Evolutionary conservation across 345 rosid genomes (phyloP), one percentile per base, ranked within the genome.

Genomic region (Cochlearia excelsa): DNA sequence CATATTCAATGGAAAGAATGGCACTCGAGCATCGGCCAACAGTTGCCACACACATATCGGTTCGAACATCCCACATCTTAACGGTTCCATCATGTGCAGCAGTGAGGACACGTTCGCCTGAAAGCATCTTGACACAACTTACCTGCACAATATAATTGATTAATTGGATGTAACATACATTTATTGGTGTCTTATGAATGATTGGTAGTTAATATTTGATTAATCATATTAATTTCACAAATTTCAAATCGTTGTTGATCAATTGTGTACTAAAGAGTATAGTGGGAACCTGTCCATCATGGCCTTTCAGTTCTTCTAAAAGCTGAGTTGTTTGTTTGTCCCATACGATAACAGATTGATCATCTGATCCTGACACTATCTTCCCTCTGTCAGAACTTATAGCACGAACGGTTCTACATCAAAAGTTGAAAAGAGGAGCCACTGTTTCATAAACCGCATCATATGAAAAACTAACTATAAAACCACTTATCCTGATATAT

Each of bases 61-160:
- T 87, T 74, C 99, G 77, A 65, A 93, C 96, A 81, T 93, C 99
- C 99, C 99, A 93, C 97, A 90, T 90, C 81, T 87, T 93, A 51
- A 93, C 88, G 30, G 94, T 87, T 71, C 95, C 95, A 81, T 86
- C 95, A 70, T 87, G 88, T 48, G 92, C 76, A 70, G 98, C 82
- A 43, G 94, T 84, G 60, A 91, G 98, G 53, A 91, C 98, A 40
- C 96, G 85, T 73, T 91, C 98, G 27, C 96, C 98, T 11, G 98
- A 88, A 58, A 91, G 77, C 98, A 91, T 91, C 57, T 92, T 81
- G 63, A 88, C 96, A 75, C 84, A 80, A 71, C 87, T 85, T 66
- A 88, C 91, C 98, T 90, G 75, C 74, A 79, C 51, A 30, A 63
- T 29, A 29, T 30, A 9, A 50, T 63, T 63, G 35, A 3, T 16